Base-by-base conservation (phyloP, 805 yeast genomes). In the Candida corydali region DNA sequence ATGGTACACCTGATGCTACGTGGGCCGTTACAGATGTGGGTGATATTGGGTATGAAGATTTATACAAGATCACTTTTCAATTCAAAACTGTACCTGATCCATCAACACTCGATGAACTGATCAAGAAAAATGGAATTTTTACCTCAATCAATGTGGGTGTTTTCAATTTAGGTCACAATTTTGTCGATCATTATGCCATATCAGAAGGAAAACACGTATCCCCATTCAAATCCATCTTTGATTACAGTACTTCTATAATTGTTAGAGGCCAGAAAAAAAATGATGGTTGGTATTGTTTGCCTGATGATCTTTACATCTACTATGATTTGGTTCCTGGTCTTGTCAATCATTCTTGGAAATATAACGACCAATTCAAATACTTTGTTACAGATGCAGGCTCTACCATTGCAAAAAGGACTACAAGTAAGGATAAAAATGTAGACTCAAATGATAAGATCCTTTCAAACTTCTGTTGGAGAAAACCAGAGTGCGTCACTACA, bases 11-110 rank as follows among this genome's bases (percentile, higher is more conserved):
- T 10, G 22, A 28, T 17, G 30, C 12, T 5, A 16, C 5, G 4
- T 28, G 11, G 11, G 11, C 19, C 3, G 30, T 28, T n/a, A 17
- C 22, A 17, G 6, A 28, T 10, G 30, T 28, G 3, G 8, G 17
- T 34, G 37, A 35, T 9, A 43, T 27, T 29, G 49, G 46, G 17
- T 29, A 39, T 23, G 52, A 36, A 24, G 47, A 45, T 36, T 30
- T 45, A 20, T 50, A 39, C 42, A 45, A 51, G 41, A 52, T 48
- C 29, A 45, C 49, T 12, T 32, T 51, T 23, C 38, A 43, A 29
- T 51, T 50, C 26, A 42, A 43, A 24, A 42, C 53, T n/a, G 43
- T 42, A n/a, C 47, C 32, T 23, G 24, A 42, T 32, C 41, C 28
- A 12, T 9, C 16, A 12, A 10, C 4, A 14, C 46, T 15, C 34